phyloP scores from a whole-genome alignment of 495 filamentous ascomycete species.

The Talaromyces thailandensis region DNA sequence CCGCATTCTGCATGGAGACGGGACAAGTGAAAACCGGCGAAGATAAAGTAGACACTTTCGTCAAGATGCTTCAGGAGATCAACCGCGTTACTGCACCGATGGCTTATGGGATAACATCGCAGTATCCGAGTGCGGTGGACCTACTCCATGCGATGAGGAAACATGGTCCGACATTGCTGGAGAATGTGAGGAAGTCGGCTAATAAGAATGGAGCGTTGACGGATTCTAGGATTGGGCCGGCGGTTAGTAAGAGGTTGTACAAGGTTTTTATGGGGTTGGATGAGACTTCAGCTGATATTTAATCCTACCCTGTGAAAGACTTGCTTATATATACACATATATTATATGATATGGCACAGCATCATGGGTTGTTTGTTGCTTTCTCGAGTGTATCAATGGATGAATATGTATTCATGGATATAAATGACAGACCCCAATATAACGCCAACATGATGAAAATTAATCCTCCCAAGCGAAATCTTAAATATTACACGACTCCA shows the following conservation, averaged over 20 bases:
- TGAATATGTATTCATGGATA: background rate
- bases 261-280: slow-evolving; percentile 68
- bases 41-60: slow-evolving; percentile 57
- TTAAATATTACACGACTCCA: background rate
- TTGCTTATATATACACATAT: background rate
- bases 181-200: slow-evolving; percentile 56
- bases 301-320: slow-evolving; percentile 9
- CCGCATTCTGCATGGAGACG: slow-evolving; percentile 73
- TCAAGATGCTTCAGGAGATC: slow-evolving; percentile 73
- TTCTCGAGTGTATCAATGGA: background rate
- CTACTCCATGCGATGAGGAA: slow-evolving; percentile 50
- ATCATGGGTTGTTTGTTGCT: background rate
- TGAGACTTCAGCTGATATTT: slow-evolving; percentile 59
- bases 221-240: slow-evolving; percentile 56
- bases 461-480: background rate
- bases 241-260: slow-evolving; percentile 62
- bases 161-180: slow-evolving; percentile 50
- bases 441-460: background rate
- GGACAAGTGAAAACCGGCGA: slow-evolving; percentile 74
- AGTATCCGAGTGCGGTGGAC: slow-evolving; percentile 49
- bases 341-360: background rate
- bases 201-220: slow-evolving; percentile 60
- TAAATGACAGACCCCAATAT: background rate
- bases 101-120: slow-evolving; percentile 58
- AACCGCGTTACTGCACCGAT: slow-evolving; percentile 62